Conservation (phyloP, 1,284 basidiomycete species). For the Cryptococcus sp. region DNA sequence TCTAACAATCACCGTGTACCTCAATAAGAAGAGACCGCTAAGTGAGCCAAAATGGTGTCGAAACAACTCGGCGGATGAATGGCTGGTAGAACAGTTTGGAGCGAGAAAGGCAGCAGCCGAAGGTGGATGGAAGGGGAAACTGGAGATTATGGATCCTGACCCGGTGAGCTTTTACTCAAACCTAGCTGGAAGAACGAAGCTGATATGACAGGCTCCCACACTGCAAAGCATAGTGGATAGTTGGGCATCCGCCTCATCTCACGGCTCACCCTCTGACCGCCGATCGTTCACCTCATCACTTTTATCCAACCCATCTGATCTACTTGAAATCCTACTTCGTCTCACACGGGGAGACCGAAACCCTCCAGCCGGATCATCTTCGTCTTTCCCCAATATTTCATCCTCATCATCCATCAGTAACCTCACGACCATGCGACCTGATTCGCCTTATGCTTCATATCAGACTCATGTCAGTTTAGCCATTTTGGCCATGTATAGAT, state of each 20-base stretch:
- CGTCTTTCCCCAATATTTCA: too few relatives aligned
- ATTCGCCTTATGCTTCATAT: slow-evolving; percentile 72
- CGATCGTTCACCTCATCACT: slow-evolving; percentile 82
- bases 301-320: slow-evolving; percentile 70
- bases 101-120: slow-evolving; percentile 53
- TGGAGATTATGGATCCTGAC: slow-evolving; percentile 88
- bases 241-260: slow-evolving; percentile 76
- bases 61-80: slow-evolving; percentile 86
- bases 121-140: slow-evolving; percentile 83
- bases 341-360: slow-evolving; percentile 82
- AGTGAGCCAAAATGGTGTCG: slow-evolving; percentile 96
- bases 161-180: too few relatives aligned
- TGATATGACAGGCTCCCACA: slow-evolving; percentile 68
- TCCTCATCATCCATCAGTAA: too few relatives aligned
- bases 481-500: slow-evolving; percentile 80
- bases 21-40: slow-evolving; percentile 80
- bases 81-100: slow-evolving; percentile 82
- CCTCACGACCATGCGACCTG: slow-evolving; percentile 61
- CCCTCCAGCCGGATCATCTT: slow-evolving; percentile 51
- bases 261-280: slow-evolving; percentile 69
- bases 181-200: not conserved
- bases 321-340: slow-evolving; percentile 83
- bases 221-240: slow-evolving; percentile 80
- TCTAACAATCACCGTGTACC: slow-evolving; percentile 51
- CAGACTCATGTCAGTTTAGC: slow-evolving; percentile 91